Evolutionary conservation across 768 basidiomycete genomes (phyloP).

Genomic region (Boletus barrowsii): DNA sequence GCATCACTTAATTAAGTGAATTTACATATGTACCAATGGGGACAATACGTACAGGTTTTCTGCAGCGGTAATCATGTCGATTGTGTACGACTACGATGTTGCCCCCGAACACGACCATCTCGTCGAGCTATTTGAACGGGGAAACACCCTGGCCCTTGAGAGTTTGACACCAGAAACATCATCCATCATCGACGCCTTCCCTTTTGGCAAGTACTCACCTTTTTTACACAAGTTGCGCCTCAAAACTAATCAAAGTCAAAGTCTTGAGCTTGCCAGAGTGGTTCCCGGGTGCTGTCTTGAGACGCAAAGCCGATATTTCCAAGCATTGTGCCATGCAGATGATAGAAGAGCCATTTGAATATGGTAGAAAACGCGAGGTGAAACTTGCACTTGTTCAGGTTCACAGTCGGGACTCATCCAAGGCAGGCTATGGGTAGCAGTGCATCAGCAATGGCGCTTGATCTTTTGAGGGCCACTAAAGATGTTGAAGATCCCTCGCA

Average conservation of each 20-base stretch:
- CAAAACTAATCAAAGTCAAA: not conserved
- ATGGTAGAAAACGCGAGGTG: constrained; percentile 13
- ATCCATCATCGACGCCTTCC: constrained; percentile 8
- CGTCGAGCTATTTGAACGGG: constrained; percentile 36
- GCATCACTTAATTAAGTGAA: not conserved
- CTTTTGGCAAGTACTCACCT: constrained; percentile 14
- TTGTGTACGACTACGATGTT: constrained; percentile 41
- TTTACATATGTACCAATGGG: not conserved
- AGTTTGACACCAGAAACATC: constrained; percentile 11
- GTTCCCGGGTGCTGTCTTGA: constrained; percentile 28
- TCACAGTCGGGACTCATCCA: not conserved
- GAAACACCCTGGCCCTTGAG: constrained; percentile 15
- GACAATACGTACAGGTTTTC: constrained; percentile 24
- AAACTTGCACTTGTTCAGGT: not conserved
- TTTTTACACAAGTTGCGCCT: not conserved
- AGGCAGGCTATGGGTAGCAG: constrained; percentile 12
- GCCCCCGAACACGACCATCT: constrained; percentile 35
- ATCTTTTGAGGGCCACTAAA: constrained; percentile 3
- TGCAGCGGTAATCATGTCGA: constrained; percentile 36
- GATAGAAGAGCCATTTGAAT: constrained; percentile 16
- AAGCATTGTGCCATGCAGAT: constrained; percentile 7
- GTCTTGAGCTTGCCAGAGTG: constrained; percentile 25
- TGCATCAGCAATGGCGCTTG: constrained; percentile 10
- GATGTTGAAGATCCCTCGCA: constrained; percentile 7
- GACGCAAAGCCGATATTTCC: constrained; percentile 15